Evolutionary conservation across 768 basidiomycete genomes (phyloP).

Genomic region (Pleurotus djamor): DNA sequence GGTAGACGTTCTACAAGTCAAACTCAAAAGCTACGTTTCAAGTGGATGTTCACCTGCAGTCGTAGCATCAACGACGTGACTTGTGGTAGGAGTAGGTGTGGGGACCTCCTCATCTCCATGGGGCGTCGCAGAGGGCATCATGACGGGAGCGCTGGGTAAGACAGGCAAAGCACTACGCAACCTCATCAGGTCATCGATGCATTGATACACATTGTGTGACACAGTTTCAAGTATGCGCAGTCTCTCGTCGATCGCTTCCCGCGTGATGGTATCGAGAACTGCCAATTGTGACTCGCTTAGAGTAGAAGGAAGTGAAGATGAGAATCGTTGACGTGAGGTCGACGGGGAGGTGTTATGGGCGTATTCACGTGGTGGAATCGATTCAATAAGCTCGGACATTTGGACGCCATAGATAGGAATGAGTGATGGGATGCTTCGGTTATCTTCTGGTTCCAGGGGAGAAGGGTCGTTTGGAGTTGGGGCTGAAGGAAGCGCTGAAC

Average conservation of each 20-base stretch:
- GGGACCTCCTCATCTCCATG: background rate
- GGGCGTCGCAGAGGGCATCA: constrained; percentile 12
- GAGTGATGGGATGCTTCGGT: background rate
- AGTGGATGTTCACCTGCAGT: too few species aligned
- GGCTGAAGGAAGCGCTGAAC: constrained; percentile 1
- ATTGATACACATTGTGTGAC: constrained; percentile 66
- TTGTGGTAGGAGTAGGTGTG: background rate
- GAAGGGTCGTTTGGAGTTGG: background rate
- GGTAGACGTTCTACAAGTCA: too few species aligned
- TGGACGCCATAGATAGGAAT: background rate
- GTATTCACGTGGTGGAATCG: background rate
- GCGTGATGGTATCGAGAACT: constrained; percentile 62
- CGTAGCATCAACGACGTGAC: too few species aligned
- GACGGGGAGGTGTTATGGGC: background rate
- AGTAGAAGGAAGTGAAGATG: constrained; percentile 39
- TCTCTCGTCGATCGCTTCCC: constrained; percentile 85
- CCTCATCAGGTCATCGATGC: constrained; percentile 77
- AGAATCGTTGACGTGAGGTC: background rate
- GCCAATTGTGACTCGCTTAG: constrained; percentile 63
- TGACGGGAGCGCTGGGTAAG: constrained; percentile 24
- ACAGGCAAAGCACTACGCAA: constrained; percentile 65
- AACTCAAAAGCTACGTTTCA: too few species aligned
- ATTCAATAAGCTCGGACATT: background rate
- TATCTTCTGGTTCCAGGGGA: background rate
- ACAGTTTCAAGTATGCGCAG: constrained; percentile 77